Evolutionary conservation across 2,329 filamentous ascomycete genomes (phyloP).

Genomic region (Arthrocladium fulminans): DNA sequence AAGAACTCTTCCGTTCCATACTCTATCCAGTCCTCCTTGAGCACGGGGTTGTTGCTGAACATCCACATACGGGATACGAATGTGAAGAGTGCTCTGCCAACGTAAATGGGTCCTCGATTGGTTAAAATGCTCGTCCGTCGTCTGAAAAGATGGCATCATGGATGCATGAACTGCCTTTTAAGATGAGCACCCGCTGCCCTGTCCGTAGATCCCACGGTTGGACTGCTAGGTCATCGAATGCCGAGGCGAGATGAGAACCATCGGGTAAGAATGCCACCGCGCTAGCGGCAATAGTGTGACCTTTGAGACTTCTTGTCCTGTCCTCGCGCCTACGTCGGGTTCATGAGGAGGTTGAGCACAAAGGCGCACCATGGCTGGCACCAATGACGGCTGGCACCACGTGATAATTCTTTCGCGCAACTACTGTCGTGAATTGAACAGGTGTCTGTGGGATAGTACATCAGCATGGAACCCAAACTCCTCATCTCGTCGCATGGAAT

Average conservation of each 20-base stretch:
- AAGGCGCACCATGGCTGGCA: no score
- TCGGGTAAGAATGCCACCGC: slow-evolving; percentile 20
- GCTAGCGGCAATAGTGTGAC: slow-evolving; percentile 14
- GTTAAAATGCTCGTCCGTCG: background rate
- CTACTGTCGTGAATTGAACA: no score
- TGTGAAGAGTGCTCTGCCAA: background rate
- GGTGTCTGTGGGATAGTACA: no score
- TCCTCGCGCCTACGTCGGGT: no score
- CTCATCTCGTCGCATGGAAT: no score
- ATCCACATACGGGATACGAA: no score
- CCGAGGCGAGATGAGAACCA: slow-evolving; percentile 13
- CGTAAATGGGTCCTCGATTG: background rate
- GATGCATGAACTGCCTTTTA: background rate
- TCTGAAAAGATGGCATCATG: background rate
- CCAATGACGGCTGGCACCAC: no score
- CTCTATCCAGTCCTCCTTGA: slow-evolving; percentile 1
- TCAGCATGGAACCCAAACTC: no score
- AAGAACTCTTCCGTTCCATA: background rate
- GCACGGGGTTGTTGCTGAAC: background rate
- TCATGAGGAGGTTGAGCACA: no score
- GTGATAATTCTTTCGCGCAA: no score
- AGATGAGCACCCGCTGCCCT: slow-evolving; percentile 15
- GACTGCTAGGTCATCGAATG: no score
- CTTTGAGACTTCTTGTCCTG: slow-evolving; percentile 17
- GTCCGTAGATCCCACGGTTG: no score